phyloP scores from a whole-genome alignment of 1,284 basidiomycete species.

The Apiotrichum gracile region DNA sequence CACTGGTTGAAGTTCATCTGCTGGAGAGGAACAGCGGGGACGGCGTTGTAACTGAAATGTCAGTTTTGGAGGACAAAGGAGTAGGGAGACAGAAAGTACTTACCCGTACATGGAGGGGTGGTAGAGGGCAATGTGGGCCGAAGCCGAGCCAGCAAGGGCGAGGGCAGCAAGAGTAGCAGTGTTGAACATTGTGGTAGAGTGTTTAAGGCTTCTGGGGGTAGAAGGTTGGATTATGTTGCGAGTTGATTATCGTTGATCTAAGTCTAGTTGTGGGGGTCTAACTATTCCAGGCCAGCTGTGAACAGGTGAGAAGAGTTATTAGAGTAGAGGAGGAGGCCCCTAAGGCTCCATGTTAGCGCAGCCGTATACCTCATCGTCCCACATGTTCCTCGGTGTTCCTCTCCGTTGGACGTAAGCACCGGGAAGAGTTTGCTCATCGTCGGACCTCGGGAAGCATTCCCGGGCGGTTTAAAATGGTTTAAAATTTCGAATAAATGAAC shows the following conservation, averaged over 20 bases:
- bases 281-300: background rate
- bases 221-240: background rate
- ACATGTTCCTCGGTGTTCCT: too few species aligned
- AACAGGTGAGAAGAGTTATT: background rate
- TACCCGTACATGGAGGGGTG: constrained; percentile 43
- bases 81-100: too few species aligned
- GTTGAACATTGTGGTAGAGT: background rate
- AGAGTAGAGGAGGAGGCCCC: background rate
- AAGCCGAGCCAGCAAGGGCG: background rate
- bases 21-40: constrained; percentile 16
- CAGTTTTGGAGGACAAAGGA: too few species aligned
- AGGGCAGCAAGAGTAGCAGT: background rate
- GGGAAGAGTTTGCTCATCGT: too few species aligned
- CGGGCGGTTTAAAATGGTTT: too few species aligned
- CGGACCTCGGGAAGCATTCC: too few species aligned
- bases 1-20: constrained; percentile 55
- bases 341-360: too few species aligned
- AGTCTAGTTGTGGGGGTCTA: background rate
- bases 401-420: too few species aligned
- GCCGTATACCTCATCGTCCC: too few species aligned
- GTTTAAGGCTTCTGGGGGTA: background rate
- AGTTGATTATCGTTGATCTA: background rate
- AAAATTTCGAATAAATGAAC: too few species aligned
- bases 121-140: constrained; percentile 40
- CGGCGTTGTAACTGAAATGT: background rate